Conservation (phyloP, 345 rosid genomes). For the Trapa bicornis region DNA sequence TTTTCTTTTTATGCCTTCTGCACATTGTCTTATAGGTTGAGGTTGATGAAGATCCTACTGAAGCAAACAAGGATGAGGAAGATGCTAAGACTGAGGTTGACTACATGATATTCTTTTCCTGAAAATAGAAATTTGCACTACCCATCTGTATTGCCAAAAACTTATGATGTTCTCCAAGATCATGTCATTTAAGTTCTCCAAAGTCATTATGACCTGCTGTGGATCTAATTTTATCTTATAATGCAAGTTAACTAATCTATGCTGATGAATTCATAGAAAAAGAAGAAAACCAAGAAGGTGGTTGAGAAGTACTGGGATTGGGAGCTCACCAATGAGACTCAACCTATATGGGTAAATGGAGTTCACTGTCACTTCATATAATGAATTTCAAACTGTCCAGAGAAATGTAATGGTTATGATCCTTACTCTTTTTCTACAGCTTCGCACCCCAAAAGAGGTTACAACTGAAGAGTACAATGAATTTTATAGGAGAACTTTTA, state of each 20-base stretch:
- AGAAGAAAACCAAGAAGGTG: conserved; percentile 87
- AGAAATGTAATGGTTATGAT: neutral
- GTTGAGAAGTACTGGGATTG: conserved; percentile 98
- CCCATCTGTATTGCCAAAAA: no score
- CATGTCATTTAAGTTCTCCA: neutral
- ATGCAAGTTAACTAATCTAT: neutral
- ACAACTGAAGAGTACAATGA: conserved; percentile 82
- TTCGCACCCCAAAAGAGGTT: conserved; percentile 88
- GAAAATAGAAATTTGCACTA: no score
- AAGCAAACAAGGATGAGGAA: conserved; percentile 46
- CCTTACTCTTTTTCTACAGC: conserved; percentile 35
- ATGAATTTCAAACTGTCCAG: neutral
- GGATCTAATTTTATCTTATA: neutral
- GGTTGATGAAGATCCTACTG: conserved; percentile 84
- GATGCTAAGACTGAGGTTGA: conserved; percentile 53
- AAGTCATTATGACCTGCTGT: neutral
- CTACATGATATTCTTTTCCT: neutral
- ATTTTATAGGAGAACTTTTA: conserved; percentile 76
- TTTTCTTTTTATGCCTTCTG: neutral
- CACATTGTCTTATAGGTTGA: conserved; percentile 47
- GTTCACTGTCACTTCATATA: conserved; percentile 1
- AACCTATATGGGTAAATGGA: conserved; percentile 81
- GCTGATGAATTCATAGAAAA: conserved; percentile 28
- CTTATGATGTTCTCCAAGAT: no score
- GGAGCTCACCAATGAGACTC: conserved; percentile 91